A percentile compares a stretch with the other conserved stretches of the same genome.
phyloP scores from a whole-genome alignment of 768 basidiomycete genomes.

The Crucibulum laeve region DNA sequence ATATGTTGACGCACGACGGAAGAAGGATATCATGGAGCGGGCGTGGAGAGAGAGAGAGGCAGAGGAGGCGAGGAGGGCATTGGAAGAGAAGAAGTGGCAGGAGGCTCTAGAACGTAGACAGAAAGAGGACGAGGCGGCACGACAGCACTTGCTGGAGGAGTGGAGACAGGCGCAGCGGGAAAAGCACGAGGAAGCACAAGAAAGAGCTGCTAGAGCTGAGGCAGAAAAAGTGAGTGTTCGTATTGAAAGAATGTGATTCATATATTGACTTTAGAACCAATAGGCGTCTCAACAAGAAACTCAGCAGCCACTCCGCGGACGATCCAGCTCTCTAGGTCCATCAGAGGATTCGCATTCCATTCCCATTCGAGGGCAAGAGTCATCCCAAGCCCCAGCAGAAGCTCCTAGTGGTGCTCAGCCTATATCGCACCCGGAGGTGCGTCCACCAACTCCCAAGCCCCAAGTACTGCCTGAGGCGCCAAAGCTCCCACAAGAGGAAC shows the following conservation, averaged over 20 bases:
- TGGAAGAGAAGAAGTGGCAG: conserved; percentile 13
- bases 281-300: too few species aligned
- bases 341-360: too few species aligned
- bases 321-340: too few species aligned
- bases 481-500: conserved; percentile 25
- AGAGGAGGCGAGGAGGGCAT: conserved; percentile 11
- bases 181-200: conserved; percentile 8
- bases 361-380: too few species aligned
- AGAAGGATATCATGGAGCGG: conserved; percentile 21
- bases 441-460: conserved; percentile 9
- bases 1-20: conserved; percentile 25
- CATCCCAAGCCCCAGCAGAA: too few species aligned
- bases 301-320: too few species aligned
- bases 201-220: not conserved
- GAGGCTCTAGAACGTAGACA: conserved; percentile 4
- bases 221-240: not conserved
- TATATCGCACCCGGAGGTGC: too few species aligned
- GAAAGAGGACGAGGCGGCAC: conserved; percentile 9
- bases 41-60: conserved; percentile 16
- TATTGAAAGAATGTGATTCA: too few species aligned
- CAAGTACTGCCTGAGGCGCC: too few species aligned
- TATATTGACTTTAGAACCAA: too few species aligned
- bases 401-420: too few species aligned
- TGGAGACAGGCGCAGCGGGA: conserved; percentile 7
- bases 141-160: conserved; percentile 9